Evolutionary conservation across 306 rosid species (phyloP).

Genomic region (Fragaria ananassa): DNA sequence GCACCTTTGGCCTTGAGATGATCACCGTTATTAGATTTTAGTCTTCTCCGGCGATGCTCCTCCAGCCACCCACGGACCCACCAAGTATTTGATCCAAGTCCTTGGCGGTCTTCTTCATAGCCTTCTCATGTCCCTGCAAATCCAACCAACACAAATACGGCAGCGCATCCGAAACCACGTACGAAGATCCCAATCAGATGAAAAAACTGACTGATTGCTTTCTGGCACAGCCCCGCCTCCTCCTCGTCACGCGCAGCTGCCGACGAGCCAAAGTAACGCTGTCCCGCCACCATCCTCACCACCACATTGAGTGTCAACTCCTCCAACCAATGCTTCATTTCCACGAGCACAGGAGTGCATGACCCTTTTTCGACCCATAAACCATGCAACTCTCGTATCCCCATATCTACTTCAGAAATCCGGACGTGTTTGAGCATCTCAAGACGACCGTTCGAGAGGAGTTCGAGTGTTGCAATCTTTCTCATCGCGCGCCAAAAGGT

Average conservation of each 20-base stretch:
- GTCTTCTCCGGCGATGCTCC: conserved; percentile 45
- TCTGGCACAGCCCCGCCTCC: conserved; percentile 40
- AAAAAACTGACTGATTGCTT: conserved; percentile 44
- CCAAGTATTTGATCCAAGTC: conserved; percentile 48
- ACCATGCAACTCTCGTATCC: conserved; percentile 20
- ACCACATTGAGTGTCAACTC: conserved; percentile 48
- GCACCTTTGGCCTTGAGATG: background rate
- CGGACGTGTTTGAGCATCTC: conserved; percentile 47
- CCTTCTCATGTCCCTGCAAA: conserved; percentile 49
- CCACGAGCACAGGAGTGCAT: conserved; percentile 8
- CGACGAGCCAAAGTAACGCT: conserved; percentile 38
- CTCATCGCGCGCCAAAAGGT: conserved; percentile 52
- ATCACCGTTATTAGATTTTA: background rate
- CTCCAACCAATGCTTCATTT: conserved; percentile 39
- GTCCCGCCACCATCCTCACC: conserved; percentile 54
- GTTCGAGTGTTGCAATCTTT: conserved; percentile 47
- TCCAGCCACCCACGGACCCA: conserved; percentile 33
- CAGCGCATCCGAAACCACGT: conserved; percentile 37
- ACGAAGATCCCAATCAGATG: conserved; percentile 38
- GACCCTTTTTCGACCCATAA: conserved; percentile 26
- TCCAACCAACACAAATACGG: conserved; percentile 56
- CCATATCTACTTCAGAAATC: conserved; percentile 35
- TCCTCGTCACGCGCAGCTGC: too few relatives aligned
- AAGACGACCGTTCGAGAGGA: conserved; percentile 47
- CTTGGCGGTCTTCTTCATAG: conserved; percentile 59